Conservation (phyloP, 805 yeast genomes). For the Yarrowia sp. region DNA sequence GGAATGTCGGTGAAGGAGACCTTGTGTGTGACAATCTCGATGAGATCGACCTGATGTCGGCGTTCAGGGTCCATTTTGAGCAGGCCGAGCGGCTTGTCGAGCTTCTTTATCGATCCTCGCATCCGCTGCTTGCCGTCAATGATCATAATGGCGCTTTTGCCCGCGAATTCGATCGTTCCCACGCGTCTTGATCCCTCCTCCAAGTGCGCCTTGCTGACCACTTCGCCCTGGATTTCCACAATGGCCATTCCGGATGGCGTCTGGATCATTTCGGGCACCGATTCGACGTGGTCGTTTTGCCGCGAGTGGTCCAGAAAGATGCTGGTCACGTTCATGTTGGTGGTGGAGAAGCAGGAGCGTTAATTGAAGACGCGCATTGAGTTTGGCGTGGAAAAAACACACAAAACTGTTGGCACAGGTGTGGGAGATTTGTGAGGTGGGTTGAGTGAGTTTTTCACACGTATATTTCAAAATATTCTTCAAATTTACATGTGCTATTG, state of each 20-base stretch:
- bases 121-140: slow-evolving; percentile 17
- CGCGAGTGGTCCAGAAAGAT: slow-evolving; percentile 8
- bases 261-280: background rate
- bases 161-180: background rate
- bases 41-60: background rate
- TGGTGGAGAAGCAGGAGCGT: background rate
- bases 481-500: no score
- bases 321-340: slow-evolving; percentile 4
- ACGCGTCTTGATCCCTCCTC: slow-evolving; percentile 19
- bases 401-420: no score
- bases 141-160: background rate
- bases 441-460: no score
- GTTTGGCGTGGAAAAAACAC: background rate
- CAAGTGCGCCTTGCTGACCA: background rate
- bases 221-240: slow-evolving; percentile 26
- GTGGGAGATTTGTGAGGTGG: no score
- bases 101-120: slow-evolving; percentile 22
- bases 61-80: slow-evolving; percentile 7
- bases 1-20: slow-evolving; percentile 3
- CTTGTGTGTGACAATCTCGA: slow-evolving; percentile 20
- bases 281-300: background rate
- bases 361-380: background rate
- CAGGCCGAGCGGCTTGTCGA: slow-evolving; percentile 19
- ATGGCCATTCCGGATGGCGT: slow-evolving; percentile 24
- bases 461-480: no score